A percentile compares a stretch with the other conserved stretches of the same genome.
Conservation (phyloP, 192 early-diverging fungal genomes). For the Umbelopsis sp. region DNA sequence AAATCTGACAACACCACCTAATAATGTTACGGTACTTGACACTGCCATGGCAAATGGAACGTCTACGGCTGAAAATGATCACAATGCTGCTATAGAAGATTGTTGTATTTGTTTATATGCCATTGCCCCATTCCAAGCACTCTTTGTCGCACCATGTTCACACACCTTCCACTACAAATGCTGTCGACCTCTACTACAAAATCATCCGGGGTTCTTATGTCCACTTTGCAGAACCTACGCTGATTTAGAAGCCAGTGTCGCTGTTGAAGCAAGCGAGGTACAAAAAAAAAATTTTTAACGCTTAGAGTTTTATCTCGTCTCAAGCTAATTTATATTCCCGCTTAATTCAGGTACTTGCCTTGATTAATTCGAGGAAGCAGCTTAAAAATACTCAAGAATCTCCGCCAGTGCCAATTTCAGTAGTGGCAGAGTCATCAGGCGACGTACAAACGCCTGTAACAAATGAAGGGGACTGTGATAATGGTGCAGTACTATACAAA, state of each 20-base stretch:
- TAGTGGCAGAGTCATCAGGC: neutral
- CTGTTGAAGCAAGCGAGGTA: conserved; percentile 43
- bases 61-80: conserved; percentile 22
- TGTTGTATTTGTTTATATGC: conserved; percentile 92
- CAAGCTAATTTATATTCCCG: neutral
- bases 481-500: neutral
- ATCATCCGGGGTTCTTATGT: conserved; percentile 70
- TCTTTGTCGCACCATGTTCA: conserved; percentile 92
- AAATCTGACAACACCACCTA: conserved; percentile 46
- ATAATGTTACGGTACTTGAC: conserved; percentile 32
- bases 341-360: neutral
- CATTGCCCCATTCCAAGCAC: conserved; percentile 84
- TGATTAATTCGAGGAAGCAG: conserved; percentile 6
- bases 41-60: conserved; percentile 21
- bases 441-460: neutral
- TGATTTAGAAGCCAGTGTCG: conserved; percentile 84
- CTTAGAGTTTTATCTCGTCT: neutral
- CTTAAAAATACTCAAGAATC: neutral
- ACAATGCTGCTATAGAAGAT: conserved; percentile 42
- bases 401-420: neutral
- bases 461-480: neutral
- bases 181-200: conserved; percentile 68
- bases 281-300: conserved; percentile 44
- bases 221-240: conserved; percentile 87
- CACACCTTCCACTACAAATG: conserved; percentile 93